Percentiles rank a stretch among this genome's conserved stretches.
Conservation (phyloP, 495 filamentous ascomycete species). For the Neurospora sp. region DNA sequence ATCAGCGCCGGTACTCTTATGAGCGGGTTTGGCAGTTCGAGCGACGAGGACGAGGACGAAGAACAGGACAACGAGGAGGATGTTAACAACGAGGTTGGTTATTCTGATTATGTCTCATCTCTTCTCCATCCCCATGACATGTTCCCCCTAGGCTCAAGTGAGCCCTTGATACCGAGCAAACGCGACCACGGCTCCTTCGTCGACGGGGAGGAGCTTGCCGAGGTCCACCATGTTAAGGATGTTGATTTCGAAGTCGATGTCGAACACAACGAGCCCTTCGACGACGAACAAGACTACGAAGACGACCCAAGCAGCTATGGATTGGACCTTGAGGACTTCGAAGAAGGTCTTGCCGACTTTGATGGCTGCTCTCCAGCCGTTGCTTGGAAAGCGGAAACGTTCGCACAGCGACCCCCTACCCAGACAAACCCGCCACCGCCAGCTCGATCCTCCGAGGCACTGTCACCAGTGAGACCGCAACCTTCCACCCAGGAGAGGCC, state of each 20-base stretch:
- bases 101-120: slow-evolving; percentile 10
- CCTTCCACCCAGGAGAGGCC: not conserved
- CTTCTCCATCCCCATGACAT: not conserved
- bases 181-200: not conserved
- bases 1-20: slow-evolving; percentile 60
- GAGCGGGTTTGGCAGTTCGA: slow-evolving; percentile 91
- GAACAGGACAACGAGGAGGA: slow-evolving; percentile 75
- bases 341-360: not conserved
- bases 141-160: slow-evolving; percentile 4
- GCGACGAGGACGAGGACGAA: slow-evolving; percentile 94
- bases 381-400: not conserved
- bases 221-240: not conserved
- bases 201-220: not conserved
- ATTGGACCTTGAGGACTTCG: not conserved
- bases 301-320: not conserved
- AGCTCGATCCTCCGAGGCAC: not conserved
- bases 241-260: slow-evolving; percentile 3
- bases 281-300: not conserved
- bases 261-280: slow-evolving; percentile 1
- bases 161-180: slow-evolving; percentile 1
- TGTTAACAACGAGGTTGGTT: slow-evolving; percentile 42
- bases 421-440: not conserved
- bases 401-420: not conserved
- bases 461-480: not conserved
- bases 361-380: not conserved